Conservation (phyloP, 2,329 filamentous ascomycete species). For the Zymoseptoria brevis region DNA sequence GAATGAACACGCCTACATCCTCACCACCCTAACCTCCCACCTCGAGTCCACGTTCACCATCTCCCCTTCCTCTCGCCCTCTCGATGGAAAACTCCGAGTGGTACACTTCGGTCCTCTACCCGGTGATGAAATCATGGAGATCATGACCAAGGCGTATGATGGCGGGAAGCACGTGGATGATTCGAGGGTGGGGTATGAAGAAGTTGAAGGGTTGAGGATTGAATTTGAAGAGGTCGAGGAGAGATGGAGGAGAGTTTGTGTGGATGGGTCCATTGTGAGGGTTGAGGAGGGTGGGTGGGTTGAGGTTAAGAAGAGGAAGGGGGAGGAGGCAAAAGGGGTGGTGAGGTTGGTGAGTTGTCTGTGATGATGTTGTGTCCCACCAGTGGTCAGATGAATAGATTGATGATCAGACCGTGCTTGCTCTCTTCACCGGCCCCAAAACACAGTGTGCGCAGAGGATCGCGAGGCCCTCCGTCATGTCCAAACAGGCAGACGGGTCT, state of each 20-base stretch:
- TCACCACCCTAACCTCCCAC: constrained; percentile 69
- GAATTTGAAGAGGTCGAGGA: constrained; percentile 59
- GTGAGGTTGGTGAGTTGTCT: not conserved
- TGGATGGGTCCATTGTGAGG: constrained; percentile 83
- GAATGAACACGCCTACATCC: constrained; percentile 62
- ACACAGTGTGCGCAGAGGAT: no score
- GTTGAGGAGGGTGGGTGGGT: constrained; percentile 65
- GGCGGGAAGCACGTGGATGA: constrained; percentile 49
- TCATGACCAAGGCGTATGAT: constrained; percentile 61
- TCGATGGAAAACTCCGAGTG: constrained; percentile 63
- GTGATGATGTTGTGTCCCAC: constrained; percentile 23
- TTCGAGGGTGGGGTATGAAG: constrained; percentile 59
- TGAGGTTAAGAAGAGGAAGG: constrained; percentile 48
- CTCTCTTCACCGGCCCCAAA: no score
- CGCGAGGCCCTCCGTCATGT: no score
- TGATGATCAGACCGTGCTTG: no score
- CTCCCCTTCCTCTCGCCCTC: constrained; percentile 60
- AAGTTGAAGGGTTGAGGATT: constrained; percentile 59
- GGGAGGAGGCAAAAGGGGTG: constrained; percentile 20
- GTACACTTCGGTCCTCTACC: constrained; percentile 65
- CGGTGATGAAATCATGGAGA: constrained; percentile 61
- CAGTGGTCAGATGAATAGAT: no score
- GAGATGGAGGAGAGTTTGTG: constrained; percentile 75
- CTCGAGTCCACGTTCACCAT: constrained; percentile 77
- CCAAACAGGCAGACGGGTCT: no score